A percentile compares a stretch with the other conserved stretches of the same genome.
phyloP scores from a whole-genome alignment of 495 filamentous ascomycete species.

The Acidiella bohemica region DNA sequence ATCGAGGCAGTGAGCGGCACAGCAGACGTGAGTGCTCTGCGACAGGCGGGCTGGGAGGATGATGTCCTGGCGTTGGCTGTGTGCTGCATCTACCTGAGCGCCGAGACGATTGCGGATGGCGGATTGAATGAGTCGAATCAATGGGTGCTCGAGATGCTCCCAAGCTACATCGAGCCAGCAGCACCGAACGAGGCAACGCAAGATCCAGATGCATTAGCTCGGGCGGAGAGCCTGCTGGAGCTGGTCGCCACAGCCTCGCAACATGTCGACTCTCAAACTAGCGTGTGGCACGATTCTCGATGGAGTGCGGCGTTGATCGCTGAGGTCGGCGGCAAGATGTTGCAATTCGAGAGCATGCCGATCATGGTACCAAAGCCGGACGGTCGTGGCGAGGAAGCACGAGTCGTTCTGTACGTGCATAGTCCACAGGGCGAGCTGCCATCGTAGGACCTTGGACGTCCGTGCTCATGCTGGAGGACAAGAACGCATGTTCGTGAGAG shows the following conservation, averaged over 20 bases:
- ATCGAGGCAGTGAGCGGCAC: constrained; percentile 10
- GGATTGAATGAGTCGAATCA: background rate
- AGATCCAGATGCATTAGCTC: background rate
- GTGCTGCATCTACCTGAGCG: constrained; percentile 4
- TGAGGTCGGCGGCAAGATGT: constrained; percentile 11
- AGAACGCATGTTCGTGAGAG: no score
- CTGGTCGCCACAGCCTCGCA: background rate
- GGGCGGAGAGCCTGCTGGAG: constrained; percentile 2
- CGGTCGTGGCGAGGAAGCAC: constrained; percentile 4
- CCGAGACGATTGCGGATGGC: background rate
- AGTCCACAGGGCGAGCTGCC: no score
- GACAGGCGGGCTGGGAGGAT: constrained; percentile 21
- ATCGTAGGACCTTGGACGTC: no score
- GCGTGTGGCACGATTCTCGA: constrained; percentile 5
- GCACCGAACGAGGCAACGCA: background rate
- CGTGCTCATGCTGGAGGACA: no score
- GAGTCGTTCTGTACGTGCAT: constrained; percentile 16
- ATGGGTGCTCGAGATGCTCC: background rate
- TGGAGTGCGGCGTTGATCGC: constrained; percentile 12
- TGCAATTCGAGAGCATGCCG: constrained; percentile 12
- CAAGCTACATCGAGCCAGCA: background rate
- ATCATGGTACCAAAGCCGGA: constrained; percentile 6
- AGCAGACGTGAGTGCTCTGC: constrained; percentile 6
- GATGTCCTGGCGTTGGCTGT: constrained; percentile 17
- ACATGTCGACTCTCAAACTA: background rate